A percentile compares a stretch with the other conserved stretches of the same genome.
Evolutionary conservation across 2,329 filamentous ascomycete species (phyloP).

Genomic region (Penicillium olsonii): DNA sequence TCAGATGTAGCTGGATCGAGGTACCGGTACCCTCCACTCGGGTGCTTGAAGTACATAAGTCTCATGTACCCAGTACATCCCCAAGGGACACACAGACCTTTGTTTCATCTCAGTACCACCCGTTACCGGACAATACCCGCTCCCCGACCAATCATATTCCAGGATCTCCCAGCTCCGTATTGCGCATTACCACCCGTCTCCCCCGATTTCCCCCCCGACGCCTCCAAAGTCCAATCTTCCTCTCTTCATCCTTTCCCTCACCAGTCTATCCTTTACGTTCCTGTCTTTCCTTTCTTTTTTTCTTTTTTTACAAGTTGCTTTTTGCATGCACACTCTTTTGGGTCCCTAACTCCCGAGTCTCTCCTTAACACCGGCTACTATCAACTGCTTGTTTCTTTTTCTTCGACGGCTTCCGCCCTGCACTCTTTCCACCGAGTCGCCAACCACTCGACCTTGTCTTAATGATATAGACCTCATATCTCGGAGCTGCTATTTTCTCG

Average conservation of each 20-base stretch:
- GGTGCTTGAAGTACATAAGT: constrained; percentile 6
- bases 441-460: constrained; percentile 1
- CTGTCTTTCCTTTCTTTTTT: constrained; percentile 24
- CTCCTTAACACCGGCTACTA: constrained; percentile 23
- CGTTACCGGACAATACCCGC: constrained; percentile 11
- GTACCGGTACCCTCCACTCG: neutral
- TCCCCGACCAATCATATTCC: constrained; percentile 8
- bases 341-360: constrained; percentile 22
- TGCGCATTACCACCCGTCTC: constrained; percentile 13
- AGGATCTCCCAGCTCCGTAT: constrained; percentile 9
- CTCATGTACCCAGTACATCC: constrained; percentile 13
- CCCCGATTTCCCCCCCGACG: constrained; percentile 13
- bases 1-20: neutral
- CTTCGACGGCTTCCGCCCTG: constrained; percentile 14
- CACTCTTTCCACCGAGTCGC: constrained; percentile 9
- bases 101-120: constrained; percentile 10
- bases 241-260: constrained; percentile 18
- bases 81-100: constrained; percentile 9
- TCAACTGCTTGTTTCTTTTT: constrained; percentile 26
- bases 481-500: constrained; percentile 22
- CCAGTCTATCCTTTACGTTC: constrained; percentile 20
- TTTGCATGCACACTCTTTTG: constrained; percentile 21
- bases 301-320: constrained; percentile 15
- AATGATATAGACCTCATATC: constrained; percentile 20
- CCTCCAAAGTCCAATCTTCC: constrained; percentile 16